A percentile compares a stretch with the other conserved stretches of the same genome.
These are phyloP conservation scores for Biscutella laevigata DNA, from an alignment of 441 rosid species.

Conservation along the genomic window DNA sequence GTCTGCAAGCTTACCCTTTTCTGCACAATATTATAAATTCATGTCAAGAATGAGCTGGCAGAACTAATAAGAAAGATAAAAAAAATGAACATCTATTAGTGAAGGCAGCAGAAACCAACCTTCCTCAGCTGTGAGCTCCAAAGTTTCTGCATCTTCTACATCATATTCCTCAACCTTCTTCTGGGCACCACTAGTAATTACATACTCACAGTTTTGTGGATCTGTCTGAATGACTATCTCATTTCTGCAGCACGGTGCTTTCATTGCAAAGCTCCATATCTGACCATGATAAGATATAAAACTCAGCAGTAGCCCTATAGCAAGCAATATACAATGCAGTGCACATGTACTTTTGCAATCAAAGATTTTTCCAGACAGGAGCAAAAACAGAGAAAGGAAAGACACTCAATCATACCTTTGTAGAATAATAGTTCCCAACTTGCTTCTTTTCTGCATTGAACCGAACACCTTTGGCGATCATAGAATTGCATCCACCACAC, in stretches of 20 bases:
- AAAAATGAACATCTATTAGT: neutral
- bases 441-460: constrained; percentile 95
- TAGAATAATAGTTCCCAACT: constrained; percentile 93
- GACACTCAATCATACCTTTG: constrained; percentile 47
- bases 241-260: constrained; percentile 81
- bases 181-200: constrained; percentile 86
- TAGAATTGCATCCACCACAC: constrained; percentile 94
- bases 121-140: constrained; percentile 89
- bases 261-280: constrained; percentile 97
- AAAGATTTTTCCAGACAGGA: neutral
- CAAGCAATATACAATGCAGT: neutral
- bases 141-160: constrained; percentile 82
- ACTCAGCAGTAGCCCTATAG: neutral
- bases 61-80: neutral
- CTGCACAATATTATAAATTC: constrained; percentile 31
- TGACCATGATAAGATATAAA: constrained; percentile 20
- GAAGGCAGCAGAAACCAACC: constrained; percentile 33
- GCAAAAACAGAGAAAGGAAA: neutral
- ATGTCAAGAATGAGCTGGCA: neutral
- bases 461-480: constrained; percentile 93
- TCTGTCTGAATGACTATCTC: constrained; percentile 86
- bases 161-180: constrained; percentile 69
- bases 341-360: neutral
- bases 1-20: constrained; percentile 80
- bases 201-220: constrained; percentile 80